Evolutionary conservation across 1,284 basidiomycete species (phyloP), one percentile per base, ranked within the genome.

Genomic region (Takashimella tepidaria): DNA sequence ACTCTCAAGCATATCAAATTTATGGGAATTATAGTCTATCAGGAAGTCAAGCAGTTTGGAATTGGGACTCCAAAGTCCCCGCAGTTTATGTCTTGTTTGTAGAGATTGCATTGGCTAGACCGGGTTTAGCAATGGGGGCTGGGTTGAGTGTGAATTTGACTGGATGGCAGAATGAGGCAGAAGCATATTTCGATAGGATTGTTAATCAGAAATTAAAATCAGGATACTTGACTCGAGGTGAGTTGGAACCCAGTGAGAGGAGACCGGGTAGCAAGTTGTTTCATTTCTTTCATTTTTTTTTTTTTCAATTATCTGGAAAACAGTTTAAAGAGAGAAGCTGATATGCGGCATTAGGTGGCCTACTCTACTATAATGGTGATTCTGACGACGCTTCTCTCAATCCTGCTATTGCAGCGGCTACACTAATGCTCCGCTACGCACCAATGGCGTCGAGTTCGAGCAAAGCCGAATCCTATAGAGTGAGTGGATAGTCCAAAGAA

Each of bases 21-120:
- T 92, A 86, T 69, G 66, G 76, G 4, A 75, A 83, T 37, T 87
- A 82, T 65, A 70, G 78, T 16, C 79, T 91, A 0, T 73, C 76
- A 4, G 77, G 78, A 1, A 76, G 79, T 42, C 76, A 84, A 50
- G 73, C 78, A 4, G 84, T 87, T 5, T 88, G 92, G 77, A 92
- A 93, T 68, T 96, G 92, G 92, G 91, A 93, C 68, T 83, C 83
- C 1, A 88, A 89, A 70, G 81, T 81, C 0, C 86, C 89, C 3
- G 89, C 85, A 1, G 68, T 89, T 0, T 82, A 84, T 42, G 81
- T 95, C 19, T 76, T 95, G 11, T 88, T 88, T 50, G 69, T 73
- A 1, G 78, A 81, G 60, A 56, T 76, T 6, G 69, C 77, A 1
- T 57, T 68, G 22, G 68, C 73, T 16, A 66, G 76, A 47, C 74